Base-by-base conservation (phyloP, 2,329 filamentous ascomycete genomes). In the Polytolypa hystricis region DNA sequence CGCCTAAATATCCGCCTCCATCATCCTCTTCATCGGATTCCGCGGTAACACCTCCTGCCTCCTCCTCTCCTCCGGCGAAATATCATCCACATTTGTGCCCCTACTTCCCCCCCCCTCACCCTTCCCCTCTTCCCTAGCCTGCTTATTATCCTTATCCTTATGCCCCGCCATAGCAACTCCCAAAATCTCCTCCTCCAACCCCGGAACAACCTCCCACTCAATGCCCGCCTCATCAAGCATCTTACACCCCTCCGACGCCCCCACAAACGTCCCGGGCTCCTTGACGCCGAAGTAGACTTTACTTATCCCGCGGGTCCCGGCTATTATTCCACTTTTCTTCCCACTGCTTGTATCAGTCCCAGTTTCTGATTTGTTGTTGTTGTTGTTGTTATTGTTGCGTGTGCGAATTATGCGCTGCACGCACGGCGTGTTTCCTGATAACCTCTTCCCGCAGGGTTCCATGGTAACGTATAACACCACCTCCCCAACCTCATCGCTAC, bases 241-340 rank as follows among this genome's bases (percentile, higher is more conserved):
- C 47, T 60, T 65, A 49, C 78, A 77, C 5, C 86, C 86, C 40
- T 79, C 73, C 46, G 93, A 96, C 41, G 81, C 71, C 4, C 77
- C 77, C 12, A 96, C 84, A 61, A 96, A 98, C 20, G 77, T 94
- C 50, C 83, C 81, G 0, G 91, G 91, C 62, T 98, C 91, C 48
- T 79, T 71, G 0, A 94, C 83, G 0, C 91, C 91, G 18, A 93
- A 78, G 48, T 89, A 93, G 4, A 98, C 85, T 31, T 74, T 81
- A 42, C 69, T 72, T 38, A 95, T 81, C 28, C 70, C 75, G 1
- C 65, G 21, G n/a, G 21, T n/a, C n/a, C n/a, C n/a, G 7, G n/a
- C 21, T 25, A 7, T 25, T 66, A 14, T 81, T 66, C 5, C 65
- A 65, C 35, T 53, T 46, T 44, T 52, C 35, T 34, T 43, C n/a